Evolutionary conservation across 108 stramenopile genomes (phyloP), one percentile per base, ranked within the genome.

Genomic region (Cyclotella distinguenda): DNA sequence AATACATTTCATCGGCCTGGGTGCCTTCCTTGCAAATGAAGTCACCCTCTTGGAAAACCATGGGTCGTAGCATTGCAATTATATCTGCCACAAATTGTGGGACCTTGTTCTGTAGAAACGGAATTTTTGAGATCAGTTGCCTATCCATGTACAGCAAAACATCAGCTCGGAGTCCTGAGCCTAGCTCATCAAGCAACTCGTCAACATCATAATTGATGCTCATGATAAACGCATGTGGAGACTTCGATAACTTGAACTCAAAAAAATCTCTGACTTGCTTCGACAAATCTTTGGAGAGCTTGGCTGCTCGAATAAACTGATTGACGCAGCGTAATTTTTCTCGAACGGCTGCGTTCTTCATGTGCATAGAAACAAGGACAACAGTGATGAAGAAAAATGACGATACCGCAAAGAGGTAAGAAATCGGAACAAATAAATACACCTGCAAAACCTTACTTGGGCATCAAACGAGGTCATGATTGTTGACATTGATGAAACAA

Each of bases 1-100:
- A 81, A 46, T 64, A 81, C 80, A 81, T 81, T 62, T 81, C 80
- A 32, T 81, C 70, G 2, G 80, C 80, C 38, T 64, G 62, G 15
- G 56, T 58, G 9, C 80, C 80, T 49, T 75, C 74, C 32, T 60
- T 72, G 26, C 66, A 60, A 43, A 81, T 77, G 53, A 52, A 70
- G 58, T 81, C 80, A n/a, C 80, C 80, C 44, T 64, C 68, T 13
- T 70, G 44, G 16, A 68, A 72, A 3, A 66, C 61, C 70, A 77
- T 66, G n/a, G 80, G 80, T 2, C 57, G 63, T 28, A 81, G 43
- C 42, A 72, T 51, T 3, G 59, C 21, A 4, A 81, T 52, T 1
- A 13, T 46, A 49, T 75, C 73, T 11, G 80, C 80, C 1, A 77
- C 59, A 34, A 76, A 81, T 44, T 77, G 23, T n/a, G 26, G 63